phyloP scores from a whole-genome alignment of 2,329 filamentous ascomycete genomes.

The Leptographium radiaticola region DNA sequence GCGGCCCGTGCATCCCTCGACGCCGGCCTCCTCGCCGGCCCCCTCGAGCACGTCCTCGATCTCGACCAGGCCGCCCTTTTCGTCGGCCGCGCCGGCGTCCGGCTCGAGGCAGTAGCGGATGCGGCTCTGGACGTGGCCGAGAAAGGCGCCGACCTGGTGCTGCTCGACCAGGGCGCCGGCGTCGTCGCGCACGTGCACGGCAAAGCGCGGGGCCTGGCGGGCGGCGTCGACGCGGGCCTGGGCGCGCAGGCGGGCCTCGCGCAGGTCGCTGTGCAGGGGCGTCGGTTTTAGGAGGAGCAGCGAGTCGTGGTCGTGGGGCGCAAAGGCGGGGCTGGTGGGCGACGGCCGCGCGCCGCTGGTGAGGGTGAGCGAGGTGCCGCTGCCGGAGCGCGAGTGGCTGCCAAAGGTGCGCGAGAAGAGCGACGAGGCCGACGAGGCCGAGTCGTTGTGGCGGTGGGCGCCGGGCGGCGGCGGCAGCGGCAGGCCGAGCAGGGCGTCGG shows the following conservation, averaged over 20 bases:
- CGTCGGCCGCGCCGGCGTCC: conserved; percentile 41
- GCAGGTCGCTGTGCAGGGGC: conserved; percentile 22
- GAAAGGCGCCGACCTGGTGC: conserved; percentile 44
- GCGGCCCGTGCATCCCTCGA: conserved; percentile 20
- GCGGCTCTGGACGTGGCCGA: conserved; percentile 44
- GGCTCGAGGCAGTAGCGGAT: conserved; percentile 49
- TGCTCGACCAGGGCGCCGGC: conserved; percentile 36
- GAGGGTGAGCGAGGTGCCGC: not conserved
- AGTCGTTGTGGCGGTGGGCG: not conserved
- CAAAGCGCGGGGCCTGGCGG: conserved; percentile 37
- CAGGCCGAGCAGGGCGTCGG: too few species aligned
- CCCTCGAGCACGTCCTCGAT: conserved; percentile 39
- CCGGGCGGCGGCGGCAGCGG: not conserved
- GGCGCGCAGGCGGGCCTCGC: conserved; percentile 45
- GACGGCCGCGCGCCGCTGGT: not conserved
- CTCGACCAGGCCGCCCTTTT: conserved; percentile 41
- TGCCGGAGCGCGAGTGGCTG: not conserved
- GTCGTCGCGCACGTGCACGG: conserved; percentile 43
- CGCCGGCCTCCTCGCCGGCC: conserved; percentile 23
- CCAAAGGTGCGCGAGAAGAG: not conserved
- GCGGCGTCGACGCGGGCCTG: conserved; percentile 52
- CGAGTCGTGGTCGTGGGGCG: not conserved
- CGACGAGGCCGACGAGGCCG: conserved; percentile 1
- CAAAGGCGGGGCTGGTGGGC: not conserved
- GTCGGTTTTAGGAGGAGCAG: not conserved